Conservation (phyloP, 2,329 filamentous ascomycete genomes). For the Sclerotinia nivalis region DNA sequence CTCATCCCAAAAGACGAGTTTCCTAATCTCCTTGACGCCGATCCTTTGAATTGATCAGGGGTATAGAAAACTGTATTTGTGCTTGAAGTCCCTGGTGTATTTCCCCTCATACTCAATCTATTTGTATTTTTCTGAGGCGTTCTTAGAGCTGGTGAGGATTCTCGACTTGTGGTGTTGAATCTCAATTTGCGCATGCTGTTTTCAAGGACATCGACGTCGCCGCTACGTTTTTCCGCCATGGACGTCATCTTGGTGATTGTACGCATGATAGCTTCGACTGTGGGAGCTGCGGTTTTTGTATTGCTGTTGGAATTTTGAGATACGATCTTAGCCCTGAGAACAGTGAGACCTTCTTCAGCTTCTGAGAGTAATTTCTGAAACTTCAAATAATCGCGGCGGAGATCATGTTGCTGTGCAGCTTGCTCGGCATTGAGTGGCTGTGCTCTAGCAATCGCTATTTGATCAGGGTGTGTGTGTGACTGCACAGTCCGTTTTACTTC, state of each 20-base stretch:
- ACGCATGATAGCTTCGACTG: slow-evolving; percentile 86
- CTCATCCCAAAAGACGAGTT: slow-evolving; percentile 19
- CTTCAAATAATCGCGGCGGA: slow-evolving; percentile 72
- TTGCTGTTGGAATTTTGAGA: slow-evolving; percentile 54
- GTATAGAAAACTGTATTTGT: slow-evolving; percentile 38
- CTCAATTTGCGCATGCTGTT: slow-evolving; percentile 76
- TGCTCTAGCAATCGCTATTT: slow-evolving; percentile 62
- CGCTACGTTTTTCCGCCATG: slow-evolving; percentile 88
- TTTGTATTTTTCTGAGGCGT: slow-evolving; percentile 40
- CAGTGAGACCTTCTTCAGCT: slow-evolving; percentile 74
- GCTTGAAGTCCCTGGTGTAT: slow-evolving; percentile 33
- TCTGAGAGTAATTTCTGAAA: slow-evolving; percentile 75
- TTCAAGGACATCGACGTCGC: slow-evolving; percentile 88
- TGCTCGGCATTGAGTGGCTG: slow-evolving; percentile 84
- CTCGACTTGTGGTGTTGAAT: slow-evolving; percentile 48
- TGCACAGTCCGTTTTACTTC: slow-evolving; percentile 77
- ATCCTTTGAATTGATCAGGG: slow-evolving; percentile 36
- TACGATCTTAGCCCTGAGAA: slow-evolving; percentile 78
- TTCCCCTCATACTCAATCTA: slow-evolving; percentile 30
- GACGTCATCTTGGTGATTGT: slow-evolving; percentile 91
- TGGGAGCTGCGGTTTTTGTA: slow-evolving; percentile 59
- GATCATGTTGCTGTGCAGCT: slow-evolving; percentile 76
- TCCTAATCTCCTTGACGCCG: slow-evolving; percentile 30
- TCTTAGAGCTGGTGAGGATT: slow-evolving; percentile 47
- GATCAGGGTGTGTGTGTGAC: slow-evolving; percentile 66